Conservation (phyloP, 305 asterid genomes). For the Solanum hybrid region DNA sequence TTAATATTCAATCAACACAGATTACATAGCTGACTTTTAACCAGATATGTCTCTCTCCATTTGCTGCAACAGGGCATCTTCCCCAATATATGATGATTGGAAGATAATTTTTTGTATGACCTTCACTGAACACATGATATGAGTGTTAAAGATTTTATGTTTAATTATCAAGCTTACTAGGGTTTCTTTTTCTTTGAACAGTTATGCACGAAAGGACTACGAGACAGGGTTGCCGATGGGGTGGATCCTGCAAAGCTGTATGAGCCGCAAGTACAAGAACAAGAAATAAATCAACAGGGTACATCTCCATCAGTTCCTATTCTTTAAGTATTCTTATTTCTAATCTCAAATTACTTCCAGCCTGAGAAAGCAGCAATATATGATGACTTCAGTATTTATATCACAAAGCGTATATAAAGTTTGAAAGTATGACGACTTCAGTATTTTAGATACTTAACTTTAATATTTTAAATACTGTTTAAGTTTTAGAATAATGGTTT, state of each 20-base stretch:
- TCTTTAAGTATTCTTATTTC: background rate
- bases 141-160: background rate
- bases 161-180: background rate
- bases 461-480: background rate
- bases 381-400: background rate
- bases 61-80: background rate
- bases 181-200: constrained; percentile 17
- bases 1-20: background rate
- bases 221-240: constrained; percentile 57
- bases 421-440: background rate
- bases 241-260: constrained; percentile 59
- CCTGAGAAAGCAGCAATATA: background rate
- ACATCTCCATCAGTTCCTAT: constrained; percentile 8
- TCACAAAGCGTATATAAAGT: background rate
- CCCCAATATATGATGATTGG: background rate
- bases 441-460: background rate
- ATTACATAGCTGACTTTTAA: background rate
- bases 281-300: constrained; percentile 53
- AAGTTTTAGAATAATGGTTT: background rate
- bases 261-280: constrained; percentile 39
- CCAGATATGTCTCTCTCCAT: background rate
- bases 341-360: background rate
- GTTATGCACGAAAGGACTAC: constrained; percentile 50
- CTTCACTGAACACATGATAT: background rate
- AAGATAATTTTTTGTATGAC: background rate